These are phyloP conservation scores for Medicago lupulina DNA, from an alignment of 306 rosid species.

Conservation along the genomic window DNA sequence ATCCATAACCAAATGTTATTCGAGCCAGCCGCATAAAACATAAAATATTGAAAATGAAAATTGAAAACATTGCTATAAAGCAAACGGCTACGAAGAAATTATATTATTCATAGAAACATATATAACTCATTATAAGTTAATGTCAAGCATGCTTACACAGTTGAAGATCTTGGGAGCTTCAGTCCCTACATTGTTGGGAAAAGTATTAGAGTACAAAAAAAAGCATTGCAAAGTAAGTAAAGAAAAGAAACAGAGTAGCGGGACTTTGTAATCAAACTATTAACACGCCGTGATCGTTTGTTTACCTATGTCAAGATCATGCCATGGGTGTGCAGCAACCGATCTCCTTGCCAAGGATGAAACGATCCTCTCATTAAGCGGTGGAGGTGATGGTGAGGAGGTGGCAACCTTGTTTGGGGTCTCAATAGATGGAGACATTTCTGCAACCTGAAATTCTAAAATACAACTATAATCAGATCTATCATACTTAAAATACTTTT, in stretches of 20 bases:
- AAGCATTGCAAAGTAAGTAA: background rate
- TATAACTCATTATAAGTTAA: background rate
- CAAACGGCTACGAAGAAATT: background rate
- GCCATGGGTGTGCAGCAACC: constrained; percentile 99
- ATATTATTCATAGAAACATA: background rate
- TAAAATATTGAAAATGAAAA: too few species aligned
- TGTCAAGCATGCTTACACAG: constrained; percentile 67
- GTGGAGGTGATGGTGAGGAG: constrained; percentile 51
- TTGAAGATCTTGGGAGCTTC: constrained; percentile 89
- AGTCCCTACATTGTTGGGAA: constrained; percentile 69
- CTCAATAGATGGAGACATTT: constrained; percentile 78
- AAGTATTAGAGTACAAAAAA: constrained; percentile 3
- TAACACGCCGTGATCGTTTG: background rate
- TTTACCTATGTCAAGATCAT: constrained; percentile 97
- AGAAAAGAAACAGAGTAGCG: background rate
- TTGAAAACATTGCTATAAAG: background rate
- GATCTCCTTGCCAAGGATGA: constrained; percentile 94
- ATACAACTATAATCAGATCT: constrained; percentile 1
- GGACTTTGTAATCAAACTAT: background rate
- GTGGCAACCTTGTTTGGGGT: constrained; percentile 51
- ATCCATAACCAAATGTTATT: background rate
- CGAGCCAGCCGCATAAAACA: background rate
- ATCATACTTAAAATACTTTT: background rate
- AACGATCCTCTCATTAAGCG: constrained; percentile 94
- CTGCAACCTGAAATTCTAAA: constrained; percentile 50